Base-by-base conservation (phyloP, 805 yeast genomes). In the Candida qinlingensis region DNA sequence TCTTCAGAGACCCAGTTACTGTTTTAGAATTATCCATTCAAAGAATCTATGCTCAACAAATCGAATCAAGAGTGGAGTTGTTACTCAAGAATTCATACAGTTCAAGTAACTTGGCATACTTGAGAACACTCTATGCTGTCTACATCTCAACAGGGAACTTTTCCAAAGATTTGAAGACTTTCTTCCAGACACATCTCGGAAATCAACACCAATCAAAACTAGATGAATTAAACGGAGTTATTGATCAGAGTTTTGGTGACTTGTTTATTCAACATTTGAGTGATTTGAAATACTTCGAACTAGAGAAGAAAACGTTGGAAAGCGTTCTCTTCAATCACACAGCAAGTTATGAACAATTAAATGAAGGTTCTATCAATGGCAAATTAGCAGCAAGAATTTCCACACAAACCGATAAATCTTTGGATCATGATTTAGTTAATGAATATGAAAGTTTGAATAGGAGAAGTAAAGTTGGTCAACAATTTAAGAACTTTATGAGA, bases 231-330 rank as follows among this genome's bases (percentile, higher is more conserved):
- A 65, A 68, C 7, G 53, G 66, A 6, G 75, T 83, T 4, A 68
- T 92, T 36, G 96, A 91, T 54, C 89, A 83, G 57, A 76, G 81
- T 50, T 80, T 74, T 59, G 75, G 77, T n/a, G 95, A 86, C 55
- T 66, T 88, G 13, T 92, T 92, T 63, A 73, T 79, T 19, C 83
- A 84, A 42, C 86, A 81, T 60, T 67, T 86, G 29, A 75, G 76
- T 30, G 87, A 85, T 49, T 78, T 79, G 50, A 72, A 76, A 42
- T 91, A 89, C 65, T 83, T 91, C 58, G 81, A 73, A 37, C 59
- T 76, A 37, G 97, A 90, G 61, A 85, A 79, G 66, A 81, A 80
- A 53, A 80, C 79, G 54, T 68, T 91, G 36, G 85, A 82, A 42
- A 51, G 63, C 4, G 64, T 64, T 13, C 54, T 70, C 33, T 55